Conservation (phyloP, 2,329 filamentous ascomycete genomes). For the Alternaria ventricosa region DNA sequence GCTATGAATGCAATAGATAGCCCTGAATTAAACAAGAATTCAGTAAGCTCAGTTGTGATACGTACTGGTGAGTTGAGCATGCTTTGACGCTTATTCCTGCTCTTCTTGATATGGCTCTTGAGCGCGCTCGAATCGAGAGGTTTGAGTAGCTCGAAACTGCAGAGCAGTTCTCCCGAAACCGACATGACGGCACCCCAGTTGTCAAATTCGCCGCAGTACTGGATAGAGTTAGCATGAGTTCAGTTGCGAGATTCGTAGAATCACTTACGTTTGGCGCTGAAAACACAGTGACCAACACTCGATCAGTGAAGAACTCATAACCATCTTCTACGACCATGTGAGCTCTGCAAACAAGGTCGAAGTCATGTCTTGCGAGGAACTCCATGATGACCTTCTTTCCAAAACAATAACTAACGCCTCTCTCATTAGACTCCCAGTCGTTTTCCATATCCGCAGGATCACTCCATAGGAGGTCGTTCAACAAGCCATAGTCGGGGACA, state of each 20-base stretch:
- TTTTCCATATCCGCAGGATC: conserved; percentile 98
- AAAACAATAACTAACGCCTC: conserved; percentile 97
- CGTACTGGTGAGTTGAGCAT: conserved; percentile 96
- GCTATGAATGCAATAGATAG: conserved; percentile 35
- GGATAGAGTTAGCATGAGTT: conserved; percentile 21
- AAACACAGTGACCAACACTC: conserved; percentile 94
- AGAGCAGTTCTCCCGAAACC: conserved; percentile 89
- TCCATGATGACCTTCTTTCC: conserved; percentile 98
- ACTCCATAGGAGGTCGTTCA: conserved; percentile 96
- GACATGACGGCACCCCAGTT: conserved; percentile 99
- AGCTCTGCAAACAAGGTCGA: conserved; percentile 94
- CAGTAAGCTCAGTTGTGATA: conserved; percentile 41
- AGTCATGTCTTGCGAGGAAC: conserved; percentile 92
- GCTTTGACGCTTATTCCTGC: conserved; percentile 89
- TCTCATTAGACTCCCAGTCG: conserved; percentile 97
- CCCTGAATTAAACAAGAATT: conserved; percentile 21
- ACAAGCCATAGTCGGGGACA: conserved; percentile 92
- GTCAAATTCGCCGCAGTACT: conserved; percentile 99
- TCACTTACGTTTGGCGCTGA: conserved; percentile 86
- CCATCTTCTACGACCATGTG: conserved; percentile 99
- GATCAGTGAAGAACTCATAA: conserved; percentile 97
- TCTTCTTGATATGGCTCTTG: conserved; percentile 99
- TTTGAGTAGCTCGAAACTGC: conserved; percentile 96
- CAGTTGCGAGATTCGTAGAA: no score
- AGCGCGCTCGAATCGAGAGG: conserved; percentile 93